Evolutionary conservation across 441 rosid genomes (phyloP), one percentile per base, ranked within the genome.

Genomic region (Gossypium laxum): DNA sequence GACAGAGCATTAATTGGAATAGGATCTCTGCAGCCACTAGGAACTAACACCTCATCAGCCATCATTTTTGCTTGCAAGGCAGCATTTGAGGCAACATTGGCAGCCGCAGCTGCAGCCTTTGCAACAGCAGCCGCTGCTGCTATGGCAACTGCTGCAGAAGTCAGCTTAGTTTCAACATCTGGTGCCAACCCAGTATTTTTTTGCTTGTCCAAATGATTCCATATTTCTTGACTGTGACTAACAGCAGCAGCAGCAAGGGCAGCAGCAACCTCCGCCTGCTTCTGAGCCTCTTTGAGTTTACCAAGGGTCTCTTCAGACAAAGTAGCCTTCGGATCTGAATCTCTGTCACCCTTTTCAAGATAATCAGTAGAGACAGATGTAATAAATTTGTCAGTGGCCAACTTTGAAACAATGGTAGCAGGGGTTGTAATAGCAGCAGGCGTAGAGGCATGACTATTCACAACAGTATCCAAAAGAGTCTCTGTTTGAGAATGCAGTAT

Each of bases 71-170:
- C 97, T 82, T 92, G 98, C 76, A 95, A 76, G 54, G 99, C 99
- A 74, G 99, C 97, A 86, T 81, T 86, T 38, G 95, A 84, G 62
- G 99, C 99, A 55, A 95, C 91, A 79, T 82, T 91, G 67, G 98
- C 97, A 56, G 96, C 96, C 18, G 96, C 95, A 60, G 99, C 95
- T 26, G 99, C 99, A 11, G 98, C 98, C 81, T 85, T 92, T 47
- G 97, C 99, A 83, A 92, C 97, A 57, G 99, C 91, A 76, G 92
- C 91, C 0, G 99, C 96, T 41, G 96, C 91, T 48, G 96, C 87
- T 63, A 88, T 74, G 17, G 97, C 89, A 82, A 84, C 86, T 50
- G 93, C 91, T 63, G 98, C 96, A 24, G 89, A 86, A 72, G 93
- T 86, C 79, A 95, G 74, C 67, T 80, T 87, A 57, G 83, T 81